Evolutionary conservation across 73 alveolate genomes (phyloP).

Genomic region (Stentor roeselii): DNA sequence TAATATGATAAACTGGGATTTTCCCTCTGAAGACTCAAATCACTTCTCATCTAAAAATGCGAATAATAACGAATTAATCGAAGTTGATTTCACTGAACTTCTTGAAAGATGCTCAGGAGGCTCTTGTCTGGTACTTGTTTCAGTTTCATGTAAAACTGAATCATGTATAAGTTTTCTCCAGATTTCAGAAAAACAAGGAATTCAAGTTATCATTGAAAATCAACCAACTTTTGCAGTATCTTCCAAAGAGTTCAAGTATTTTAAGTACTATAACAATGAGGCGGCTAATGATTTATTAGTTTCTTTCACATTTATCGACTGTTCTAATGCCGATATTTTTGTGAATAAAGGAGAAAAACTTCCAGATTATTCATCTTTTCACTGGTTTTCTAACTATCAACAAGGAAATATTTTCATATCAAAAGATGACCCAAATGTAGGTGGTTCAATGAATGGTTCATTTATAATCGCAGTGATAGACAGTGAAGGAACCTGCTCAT

Average conservation of each 20-base stretch:
- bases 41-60: neutral
- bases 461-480: constrained; percentile 21
- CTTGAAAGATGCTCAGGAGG: neutral
- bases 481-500: neutral
- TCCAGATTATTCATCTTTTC: neutral
- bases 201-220: constrained; percentile 9
- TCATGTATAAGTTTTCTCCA: neutral
- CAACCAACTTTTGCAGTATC: neutral
- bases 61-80: constrained; percentile 14
- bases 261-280: neutral
- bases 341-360: neutral
- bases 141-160: neutral
- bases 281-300: neutral
- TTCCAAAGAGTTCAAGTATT: neutral
- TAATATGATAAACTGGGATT: neutral
- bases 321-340: neutral
- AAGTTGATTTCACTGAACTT: neutral
- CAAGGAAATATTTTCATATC: neutral
- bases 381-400: neutral
- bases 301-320: neutral
- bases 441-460: constrained; percentile 3
- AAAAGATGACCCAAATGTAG: neutral
- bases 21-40: neutral
- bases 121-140: neutral
- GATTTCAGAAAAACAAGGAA: neutral